Evolutionary conservation across 371 early-diverging fungal species (phyloP).

Genomic region (Circinella minor): DNA sequence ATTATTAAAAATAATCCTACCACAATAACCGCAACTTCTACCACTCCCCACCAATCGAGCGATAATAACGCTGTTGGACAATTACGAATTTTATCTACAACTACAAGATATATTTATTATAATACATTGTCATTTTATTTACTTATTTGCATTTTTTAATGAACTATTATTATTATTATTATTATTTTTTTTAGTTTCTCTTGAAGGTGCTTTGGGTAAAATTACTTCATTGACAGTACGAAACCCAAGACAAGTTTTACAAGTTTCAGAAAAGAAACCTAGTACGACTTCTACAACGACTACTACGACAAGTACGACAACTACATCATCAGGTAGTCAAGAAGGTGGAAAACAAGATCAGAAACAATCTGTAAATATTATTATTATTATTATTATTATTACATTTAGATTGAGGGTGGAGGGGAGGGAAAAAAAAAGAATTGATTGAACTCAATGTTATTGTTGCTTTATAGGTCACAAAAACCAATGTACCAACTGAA

Average conservation of each 20-base stretch:
- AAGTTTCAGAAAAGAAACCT: slow-evolving; percentile 55
- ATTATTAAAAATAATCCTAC: no score
- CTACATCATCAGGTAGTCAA: neutral
- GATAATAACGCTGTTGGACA: no score
- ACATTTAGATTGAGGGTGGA: no score
- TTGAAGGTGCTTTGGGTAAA: slow-evolving; percentile 96
- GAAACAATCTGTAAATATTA: neutral
- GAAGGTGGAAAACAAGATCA: neutral
- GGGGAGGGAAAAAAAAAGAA: no score
- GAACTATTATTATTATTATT: neutral
- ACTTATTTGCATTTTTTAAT: no score
- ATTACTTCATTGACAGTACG: slow-evolving; percentile 87
- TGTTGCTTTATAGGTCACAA: slow-evolving; percentile 1
- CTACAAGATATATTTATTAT: no score
- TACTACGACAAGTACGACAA: neutral
- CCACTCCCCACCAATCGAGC: no score
- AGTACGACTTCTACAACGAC: no score
- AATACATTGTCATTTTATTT: neutral
- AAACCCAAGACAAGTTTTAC: slow-evolving; percentile 88
- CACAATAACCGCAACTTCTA: no score
- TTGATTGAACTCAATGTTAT: no score
- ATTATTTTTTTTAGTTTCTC: slow-evolving; percentile 57
- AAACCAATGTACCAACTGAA: slow-evolving; percentile 18
- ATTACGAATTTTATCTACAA: no score
- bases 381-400: no score